phyloP scores from a whole-genome alignment of 1,284 basidiomycete species.

The Moesziomyces parantarcticus region DNA sequence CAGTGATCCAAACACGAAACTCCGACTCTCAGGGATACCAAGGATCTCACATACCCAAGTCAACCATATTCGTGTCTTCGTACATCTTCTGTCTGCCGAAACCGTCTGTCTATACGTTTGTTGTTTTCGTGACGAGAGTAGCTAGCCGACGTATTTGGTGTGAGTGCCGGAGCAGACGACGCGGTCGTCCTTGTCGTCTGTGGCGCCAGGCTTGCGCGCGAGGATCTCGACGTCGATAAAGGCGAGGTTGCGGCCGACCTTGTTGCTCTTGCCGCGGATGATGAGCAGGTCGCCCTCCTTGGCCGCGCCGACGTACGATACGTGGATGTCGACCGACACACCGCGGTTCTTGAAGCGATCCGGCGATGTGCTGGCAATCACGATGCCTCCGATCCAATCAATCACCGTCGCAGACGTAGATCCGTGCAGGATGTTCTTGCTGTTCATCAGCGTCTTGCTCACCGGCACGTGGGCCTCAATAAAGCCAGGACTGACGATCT shows the following conservation, averaged over 20 bases:
- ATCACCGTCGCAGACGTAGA: constrained; percentile 54
- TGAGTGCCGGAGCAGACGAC: constrained; percentile 39
- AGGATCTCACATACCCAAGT: neutral
- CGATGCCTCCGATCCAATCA: constrained; percentile 54
- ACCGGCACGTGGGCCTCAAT: constrained; percentile 50
- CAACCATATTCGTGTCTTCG: too few species aligned
- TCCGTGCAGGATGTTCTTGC: constrained; percentile 51
- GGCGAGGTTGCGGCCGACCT: constrained; percentile 50
- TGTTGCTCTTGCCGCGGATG: constrained; percentile 44
- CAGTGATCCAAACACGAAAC: too few species aligned
- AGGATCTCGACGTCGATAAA: constrained; percentile 51
- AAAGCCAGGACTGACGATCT: constrained; percentile 14
- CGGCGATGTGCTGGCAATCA: constrained; percentile 42
- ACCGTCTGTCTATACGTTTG: too few species aligned
- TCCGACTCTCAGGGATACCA: neutral
- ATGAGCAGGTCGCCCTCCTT: constrained; percentile 46
- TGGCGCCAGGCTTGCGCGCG: constrained; percentile 22
- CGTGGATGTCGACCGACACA: constrained; percentile 55
- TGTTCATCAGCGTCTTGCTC: constrained; percentile 43
- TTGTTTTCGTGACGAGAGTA: too few species aligned
- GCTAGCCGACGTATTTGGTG: constrained; percentile 49
- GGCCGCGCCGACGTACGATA: constrained; percentile 45
- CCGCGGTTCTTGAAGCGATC: constrained; percentile 42
- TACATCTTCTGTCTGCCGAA: too few species aligned
- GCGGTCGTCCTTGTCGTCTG: constrained; percentile 30